Base-by-base conservation (phyloP, 2,329 filamentous ascomycete genomes). In the Xylaria sp. region DNA sequence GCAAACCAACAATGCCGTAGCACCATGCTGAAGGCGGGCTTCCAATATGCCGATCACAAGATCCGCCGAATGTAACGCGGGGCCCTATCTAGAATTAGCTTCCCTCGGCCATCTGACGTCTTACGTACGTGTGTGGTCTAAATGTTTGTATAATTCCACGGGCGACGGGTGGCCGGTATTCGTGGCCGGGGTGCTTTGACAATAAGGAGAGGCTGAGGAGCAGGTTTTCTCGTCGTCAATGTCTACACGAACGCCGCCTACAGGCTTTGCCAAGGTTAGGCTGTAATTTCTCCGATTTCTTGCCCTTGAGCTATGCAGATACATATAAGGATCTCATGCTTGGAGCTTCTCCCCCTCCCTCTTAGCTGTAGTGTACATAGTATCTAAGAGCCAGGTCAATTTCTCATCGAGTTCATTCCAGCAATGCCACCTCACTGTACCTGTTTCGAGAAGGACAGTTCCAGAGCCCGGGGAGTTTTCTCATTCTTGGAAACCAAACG, bases 21-120 rank as follows among this genome's bases (percentile, higher is more conserved):
- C 65, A 19, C 59, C 58, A 67, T 24, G 55, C 55, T 47, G 30
- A 32, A 64, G 56, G 42, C 12, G 54, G 57, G 61, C 62, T 61
- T 19, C 39, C 61, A 27, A 62, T 39, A 19, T 58, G 61, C 27
- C 34, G 54, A 69, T 69, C 66, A 63, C 47, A 62, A 60, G 62
- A n/a, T 45, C 55, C 50, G 47, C 39, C n/a, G 30, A 55, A 24
- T 56, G 61, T 34, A 61, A 56, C 55, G 56, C 57, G 60, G 61
- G 65, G 30, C 7, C 34, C 62, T 51, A 39, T 51, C 50, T 54
- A 64, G 45, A 54, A 60, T 30, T 19, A 21, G 50, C 55, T 51
- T 32, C 54, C 36, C n/a, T 62, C 9, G n/a, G 12, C 48, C 30
- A 61, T 39, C 19, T 32, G 19, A 27, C 27, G 7, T 39, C 24